These are phyloP conservation scores for Garcia nutans DNA, from an alignment of 345 rosid species.

Conservation along the genomic window DNA sequence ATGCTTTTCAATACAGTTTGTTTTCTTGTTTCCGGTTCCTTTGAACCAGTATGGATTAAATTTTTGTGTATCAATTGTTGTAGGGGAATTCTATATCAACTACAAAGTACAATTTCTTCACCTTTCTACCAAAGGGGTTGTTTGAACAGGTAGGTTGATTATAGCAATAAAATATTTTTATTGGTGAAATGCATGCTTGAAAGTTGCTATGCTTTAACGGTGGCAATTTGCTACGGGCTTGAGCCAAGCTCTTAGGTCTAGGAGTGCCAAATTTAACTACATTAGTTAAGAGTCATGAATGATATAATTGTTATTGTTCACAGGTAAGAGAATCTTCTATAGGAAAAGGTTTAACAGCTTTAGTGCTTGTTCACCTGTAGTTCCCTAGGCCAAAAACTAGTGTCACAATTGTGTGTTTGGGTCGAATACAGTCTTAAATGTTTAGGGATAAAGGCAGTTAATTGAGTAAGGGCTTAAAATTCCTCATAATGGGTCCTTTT, in stretches of 20 bases:
- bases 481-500: neutral
- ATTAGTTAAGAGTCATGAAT: neutral
- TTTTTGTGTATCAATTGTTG: constrained; percentile 24
- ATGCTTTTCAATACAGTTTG: neutral
- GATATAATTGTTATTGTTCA: neutral
- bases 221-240: no score
- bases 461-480: neutral
- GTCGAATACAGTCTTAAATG: neutral
- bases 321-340: neutral
- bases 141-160: constrained; percentile 85
- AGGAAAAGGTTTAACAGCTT: neutral
- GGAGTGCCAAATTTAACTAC: neutral
- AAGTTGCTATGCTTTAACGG: no score
- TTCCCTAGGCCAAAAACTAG: neutral
- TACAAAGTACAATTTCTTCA: constrained; percentile 91
- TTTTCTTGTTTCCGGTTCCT: constrained; percentile 1
- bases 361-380: neutral
- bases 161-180: constrained; percentile 2
- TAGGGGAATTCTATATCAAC: constrained; percentile 95
- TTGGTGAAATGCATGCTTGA: constrained; percentile 2
- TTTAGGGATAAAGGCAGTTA: neutral
- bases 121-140: constrained; percentile 94
- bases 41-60: constrained; percentile 17
- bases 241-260: neutral
- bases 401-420: neutral